Evolutionary conservation across 2,329 filamentous ascomycete genomes (phyloP).

Genomic region (Colletotrichum camelliae): DNA sequence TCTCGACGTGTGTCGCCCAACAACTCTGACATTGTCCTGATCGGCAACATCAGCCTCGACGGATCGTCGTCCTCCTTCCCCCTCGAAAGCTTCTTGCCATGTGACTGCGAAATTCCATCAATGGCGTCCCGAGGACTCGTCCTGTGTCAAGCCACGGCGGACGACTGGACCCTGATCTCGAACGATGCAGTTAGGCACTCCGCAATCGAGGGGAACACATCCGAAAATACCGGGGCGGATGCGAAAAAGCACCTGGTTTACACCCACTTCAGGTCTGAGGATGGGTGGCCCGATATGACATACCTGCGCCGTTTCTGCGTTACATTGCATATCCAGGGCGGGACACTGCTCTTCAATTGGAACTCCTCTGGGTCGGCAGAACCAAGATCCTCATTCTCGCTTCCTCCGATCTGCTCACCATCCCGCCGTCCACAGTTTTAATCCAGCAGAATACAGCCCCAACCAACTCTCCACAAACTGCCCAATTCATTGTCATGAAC

Average conservation of each 20-base stretch:
- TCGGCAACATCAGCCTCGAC: background rate
- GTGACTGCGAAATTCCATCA: slow-evolving; percentile 10
- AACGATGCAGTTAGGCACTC: background rate
- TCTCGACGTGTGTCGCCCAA: background rate
- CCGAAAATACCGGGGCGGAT: background rate
- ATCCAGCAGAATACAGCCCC: background rate
- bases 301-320: background rate
- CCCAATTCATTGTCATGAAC: background rate
- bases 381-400: background rate
- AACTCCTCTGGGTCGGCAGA: background rate
- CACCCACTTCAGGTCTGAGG: background rate
- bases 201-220: background rate
- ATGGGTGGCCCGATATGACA: background rate
- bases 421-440: background rate
- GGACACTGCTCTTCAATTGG: background rate
- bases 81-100: background rate
- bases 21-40: background rate
- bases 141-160: background rate
- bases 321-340: background rate
- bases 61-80: slow-evolving; percentile 11
- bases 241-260: background rate
- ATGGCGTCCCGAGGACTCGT: background rate
- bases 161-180: slow-evolving; percentile 1
- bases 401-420: background rate
- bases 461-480: background rate